Evolutionary conservation across 2,329 filamentous ascomycete genomes (phyloP).

Genomic region (Fusarium illudens): DNA sequence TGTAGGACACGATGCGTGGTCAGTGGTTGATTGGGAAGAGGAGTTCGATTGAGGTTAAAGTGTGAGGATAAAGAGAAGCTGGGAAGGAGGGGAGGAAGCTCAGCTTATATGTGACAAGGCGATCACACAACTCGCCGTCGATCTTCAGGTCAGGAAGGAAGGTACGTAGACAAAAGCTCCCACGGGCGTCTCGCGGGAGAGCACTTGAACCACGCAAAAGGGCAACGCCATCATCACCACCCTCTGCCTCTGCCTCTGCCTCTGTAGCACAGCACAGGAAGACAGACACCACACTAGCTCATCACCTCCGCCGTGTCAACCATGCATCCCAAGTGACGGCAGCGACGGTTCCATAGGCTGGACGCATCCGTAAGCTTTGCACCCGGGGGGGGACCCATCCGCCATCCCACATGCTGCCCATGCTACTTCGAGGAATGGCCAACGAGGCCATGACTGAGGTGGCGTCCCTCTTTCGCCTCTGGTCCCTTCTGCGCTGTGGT

Average conservation of each 20-base stretch:
- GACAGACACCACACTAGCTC: not conserved
- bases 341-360: conserved; percentile 15
- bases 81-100: conserved; percentile 10
- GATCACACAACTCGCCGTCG: conserved; percentile 9
- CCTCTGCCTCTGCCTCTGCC: not conserved
- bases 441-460: conserved; percentile 32
- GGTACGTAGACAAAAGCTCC: not conserved
- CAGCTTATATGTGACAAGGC: conserved; percentile 18
- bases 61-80: not conserved
- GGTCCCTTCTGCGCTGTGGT: not conserved
- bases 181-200: not conserved
- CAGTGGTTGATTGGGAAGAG: not conserved
- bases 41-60: not conserved
- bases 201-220: conserved; percentile 13
- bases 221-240: conserved; percentile 31
- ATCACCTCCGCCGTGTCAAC: not conserved
- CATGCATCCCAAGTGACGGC: conserved; percentile 3
- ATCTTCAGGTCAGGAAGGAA: conserved; percentile 11
- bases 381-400: conserved; percentile 9
- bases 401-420: conserved; percentile 26
- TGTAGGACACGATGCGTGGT: not conserved
- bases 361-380: conserved; percentile 23
- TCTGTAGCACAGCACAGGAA: not conserved
- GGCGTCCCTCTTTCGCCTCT: conserved; percentile 22
- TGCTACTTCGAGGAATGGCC: conserved; percentile 24